phyloP scores from a whole-genome alignment of 441 rosid species.

The Bruguiera hainesii region DNA sequence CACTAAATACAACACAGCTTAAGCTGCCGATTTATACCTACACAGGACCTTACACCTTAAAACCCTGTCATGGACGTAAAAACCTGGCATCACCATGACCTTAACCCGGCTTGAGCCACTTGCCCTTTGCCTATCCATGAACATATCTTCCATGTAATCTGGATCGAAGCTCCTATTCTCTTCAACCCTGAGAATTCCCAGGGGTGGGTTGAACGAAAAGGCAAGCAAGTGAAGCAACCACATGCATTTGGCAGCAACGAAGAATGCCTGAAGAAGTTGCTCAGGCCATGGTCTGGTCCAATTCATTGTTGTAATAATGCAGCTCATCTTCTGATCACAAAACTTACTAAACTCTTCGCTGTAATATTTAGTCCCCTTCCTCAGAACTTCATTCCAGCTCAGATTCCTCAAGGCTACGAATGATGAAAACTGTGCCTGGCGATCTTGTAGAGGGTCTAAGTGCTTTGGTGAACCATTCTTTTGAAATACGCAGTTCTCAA shows the following conservation, averaged over 20 bases:
- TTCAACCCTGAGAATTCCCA: constrained; percentile 72
- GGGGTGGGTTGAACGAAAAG: constrained; percentile 68
- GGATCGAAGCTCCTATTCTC: constrained; percentile 63
- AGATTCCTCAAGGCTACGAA: constrained; percentile 74
- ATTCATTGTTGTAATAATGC: constrained; percentile 60
- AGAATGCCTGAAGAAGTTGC: constrained; percentile 76
- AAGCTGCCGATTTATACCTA: constrained; percentile 54
- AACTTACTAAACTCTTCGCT: constrained; percentile 95
- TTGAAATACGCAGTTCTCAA: constrained; percentile 73
- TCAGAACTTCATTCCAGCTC: constrained; percentile 85
- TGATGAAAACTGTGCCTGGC: constrained; percentile 64
- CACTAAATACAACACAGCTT: not conserved
- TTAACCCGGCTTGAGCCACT: constrained; percentile 51
- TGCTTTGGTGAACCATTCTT: constrained; percentile 69
- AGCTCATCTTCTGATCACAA: constrained; percentile 94
- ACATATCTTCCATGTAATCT: constrained; percentile 82
- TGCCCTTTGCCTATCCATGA: constrained; percentile 50
- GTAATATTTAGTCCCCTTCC: constrained; percentile 86
- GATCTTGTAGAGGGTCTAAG: constrained; percentile 69
- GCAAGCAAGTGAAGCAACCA: constrained; percentile 95
- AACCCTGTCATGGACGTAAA: constrained; percentile 70
- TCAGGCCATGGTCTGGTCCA: constrained; percentile 94
- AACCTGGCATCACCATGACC: constrained; percentile 92
- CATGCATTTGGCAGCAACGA: constrained; percentile 78
- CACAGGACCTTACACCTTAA: constrained; percentile 88